Evolutionary conservation across 495 filamentous ascomycete species (phyloP), one percentile per base, ranked within the genome.

Genomic region (Talaromyces proteolyticus): DNA sequence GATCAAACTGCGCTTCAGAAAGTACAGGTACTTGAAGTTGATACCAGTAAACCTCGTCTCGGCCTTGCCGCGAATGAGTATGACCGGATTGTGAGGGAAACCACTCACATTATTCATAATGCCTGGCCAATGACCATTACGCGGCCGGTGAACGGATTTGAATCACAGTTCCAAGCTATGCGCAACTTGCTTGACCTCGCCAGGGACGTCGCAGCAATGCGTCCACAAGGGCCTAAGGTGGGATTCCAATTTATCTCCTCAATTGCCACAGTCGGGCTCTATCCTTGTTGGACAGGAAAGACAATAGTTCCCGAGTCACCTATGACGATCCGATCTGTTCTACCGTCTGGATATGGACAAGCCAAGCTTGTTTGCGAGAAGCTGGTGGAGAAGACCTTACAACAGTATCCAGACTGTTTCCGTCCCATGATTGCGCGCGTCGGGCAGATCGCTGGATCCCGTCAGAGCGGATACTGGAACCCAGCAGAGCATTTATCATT

Each of bases 31-130:
- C 53, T 76, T 23, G 63, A 79, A 48, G 68, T 74, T 2, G 75
- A 84, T 55, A 66, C 65, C 2, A 52, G 63, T 0, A 69, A 72
- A 36, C 56, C 66, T 0, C 41, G 48, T 6, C 68, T 85, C 0
- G 80, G 79, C 2, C 66, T 85, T 0, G 19, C 66, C 0, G 12
- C 26, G 0, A 26, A 51, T 14, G 62, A 67, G 1, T 80, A 79
- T 47, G 24, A 62, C 16, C 17, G 37, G 4, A 64, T 81, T 3
- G 49, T 63, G 3, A 44, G 57, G 4, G 59, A 37, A 14, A 73
- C 75, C 3, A 81, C 78, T 1, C 71, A 80, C 42, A 73, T 82
- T 14, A 56, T 82, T 26, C 78, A 82, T 57, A 81, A 78, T 44
- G 79, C 78, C 7, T 81, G 77, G 77, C 76, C 74, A 0, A 80